Evolutionary conservation across 345 rosid species (phyloP), one percentile per base, ranked within the genome.

Genomic region (Luvunga scandens): DNA sequence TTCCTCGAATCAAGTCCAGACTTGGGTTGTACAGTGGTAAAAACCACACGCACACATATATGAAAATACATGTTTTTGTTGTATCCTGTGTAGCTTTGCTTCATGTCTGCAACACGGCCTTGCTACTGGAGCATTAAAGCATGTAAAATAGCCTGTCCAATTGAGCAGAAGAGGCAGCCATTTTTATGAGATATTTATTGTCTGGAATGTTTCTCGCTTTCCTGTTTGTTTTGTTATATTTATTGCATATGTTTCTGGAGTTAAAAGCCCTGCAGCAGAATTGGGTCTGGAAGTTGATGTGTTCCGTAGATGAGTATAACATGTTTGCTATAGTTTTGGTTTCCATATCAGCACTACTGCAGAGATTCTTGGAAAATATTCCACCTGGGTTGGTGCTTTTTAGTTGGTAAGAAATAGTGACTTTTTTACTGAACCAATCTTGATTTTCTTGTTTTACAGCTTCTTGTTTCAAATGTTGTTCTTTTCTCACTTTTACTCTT

Each of bases 351-450:
- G 81, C 97, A 79, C 84, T 86, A 87, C 84, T 88, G 88, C 94
- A 81, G 89, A 86, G 90, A 79, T 85, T 88, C 90, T 90, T 88
- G 97, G 87, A 90, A 90, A 83, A 79, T 86, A 81, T 84, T 85
- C 90, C 83, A 78, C 93, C 85, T 87, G 87, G 89, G 55, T 88
- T 89, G 91, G 83, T 81, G 91, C 93, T 70, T 85, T 84, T 76
- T 82, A 86, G 87, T 92, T 88, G 94, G 97, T 92, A 92, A 92
- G 97, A 86, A 82, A 82, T 84, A 83, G 77, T 84, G 82, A 80
- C 84, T 78, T 71, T 3, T 83, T 78, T 67, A 66, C 78, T 82
- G 56, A 79, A 72, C 69, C 78, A 22, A 21, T 76, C 81, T 53
- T 55, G 71, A 72, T 64, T 65, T 83, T 73, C 42, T 57, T 66